Conservation (phyloP, 2,329 filamentous ascomycete genomes). For the Ustilaginoidea virens region DNA sequence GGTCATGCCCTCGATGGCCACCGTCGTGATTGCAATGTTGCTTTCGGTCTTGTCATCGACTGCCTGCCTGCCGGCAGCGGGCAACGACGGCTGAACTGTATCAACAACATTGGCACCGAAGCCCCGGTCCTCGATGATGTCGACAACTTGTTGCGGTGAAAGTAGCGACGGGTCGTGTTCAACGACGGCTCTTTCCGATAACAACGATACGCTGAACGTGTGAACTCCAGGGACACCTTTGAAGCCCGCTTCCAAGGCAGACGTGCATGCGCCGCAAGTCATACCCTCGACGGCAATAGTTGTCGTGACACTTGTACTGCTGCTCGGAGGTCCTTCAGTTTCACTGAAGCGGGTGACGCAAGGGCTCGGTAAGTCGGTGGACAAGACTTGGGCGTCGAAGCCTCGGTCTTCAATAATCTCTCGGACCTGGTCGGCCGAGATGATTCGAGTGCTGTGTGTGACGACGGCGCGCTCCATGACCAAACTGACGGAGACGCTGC, state of each 20-base stretch:
- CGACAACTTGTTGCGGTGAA: slow-evolving; percentile 36
- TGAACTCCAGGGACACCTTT: slow-evolving; percentile 58
- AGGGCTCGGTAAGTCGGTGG: slow-evolving; percentile 55
- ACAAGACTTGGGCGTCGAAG: slow-evolving; percentile 82
- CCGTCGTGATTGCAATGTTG: slow-evolving; percentile 49
- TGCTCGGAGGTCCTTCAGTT: slow-evolving; percentile 21
- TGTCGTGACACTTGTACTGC: slow-evolving; percentile 52
- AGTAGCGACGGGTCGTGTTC: slow-evolving; percentile 53
- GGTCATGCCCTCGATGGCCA: slow-evolving; percentile 78
- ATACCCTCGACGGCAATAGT: slow-evolving; percentile 72
- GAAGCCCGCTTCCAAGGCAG: slow-evolving; percentile 69
- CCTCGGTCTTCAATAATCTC: slow-evolving; percentile 85
- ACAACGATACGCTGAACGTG: slow-evolving; percentile 65
- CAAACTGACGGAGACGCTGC: slow-evolving; percentile 78
- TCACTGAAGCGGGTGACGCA: slow-evolving; percentile 22
- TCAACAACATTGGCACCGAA: slow-evolving; percentile 71
- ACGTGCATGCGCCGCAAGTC: slow-evolving; percentile 88
- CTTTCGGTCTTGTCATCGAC: no score
- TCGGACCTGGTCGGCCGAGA: slow-evolving; percentile 60
- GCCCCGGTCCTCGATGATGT: slow-evolving; percentile 54
- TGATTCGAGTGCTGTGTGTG: slow-evolving; percentile 63
- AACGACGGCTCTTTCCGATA: slow-evolving; percentile 74
- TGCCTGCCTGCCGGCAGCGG: no score
- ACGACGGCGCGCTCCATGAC: slow-evolving; percentile 94
- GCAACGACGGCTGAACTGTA: no score